These are phyloP conservation scores for Bertia moriformis DNA, from an alignment of 2,329 filamentous ascomycete species.

Conservation along the genomic window DNA sequence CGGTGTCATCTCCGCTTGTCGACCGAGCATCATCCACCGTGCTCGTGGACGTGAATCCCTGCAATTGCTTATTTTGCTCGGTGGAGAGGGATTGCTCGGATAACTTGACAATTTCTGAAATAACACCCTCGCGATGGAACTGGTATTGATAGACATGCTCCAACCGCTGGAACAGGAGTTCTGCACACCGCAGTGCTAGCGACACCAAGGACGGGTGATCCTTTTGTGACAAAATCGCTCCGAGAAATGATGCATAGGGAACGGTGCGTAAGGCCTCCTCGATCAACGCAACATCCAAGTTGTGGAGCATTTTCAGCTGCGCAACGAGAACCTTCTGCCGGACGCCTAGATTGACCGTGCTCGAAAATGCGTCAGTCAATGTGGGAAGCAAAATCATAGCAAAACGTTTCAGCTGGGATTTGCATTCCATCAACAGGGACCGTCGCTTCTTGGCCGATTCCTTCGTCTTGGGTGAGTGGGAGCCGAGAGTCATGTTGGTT, in stretches of 20 bases:
- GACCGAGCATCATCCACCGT: no score
- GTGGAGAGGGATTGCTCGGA: slow-evolving; percentile 33
- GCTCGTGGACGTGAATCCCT: not conserved
- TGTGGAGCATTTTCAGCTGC: slow-evolving; percentile 96
- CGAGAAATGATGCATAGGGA: slow-evolving; percentile 88
- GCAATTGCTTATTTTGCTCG: slow-evolving; percentile 17
- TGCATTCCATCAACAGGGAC: slow-evolving; percentile 70
- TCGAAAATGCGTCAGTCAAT: slow-evolving; percentile 89
- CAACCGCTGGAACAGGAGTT: slow-evolving; percentile 70
- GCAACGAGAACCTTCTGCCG: slow-evolving; percentile 88
- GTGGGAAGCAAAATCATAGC: slow-evolving; percentile 87
- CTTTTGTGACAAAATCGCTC: slow-evolving; percentile 86
- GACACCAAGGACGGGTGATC: slow-evolving; percentile 81
- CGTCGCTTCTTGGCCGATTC: slow-evolving; percentile 66
- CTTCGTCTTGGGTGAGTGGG: slow-evolving; percentile 25
- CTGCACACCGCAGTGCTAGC: slow-evolving; percentile 74
- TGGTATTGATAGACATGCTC: slow-evolving; percentile 87
- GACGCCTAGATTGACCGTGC: slow-evolving; percentile 87
- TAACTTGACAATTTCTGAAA: slow-evolving; percentile 67
- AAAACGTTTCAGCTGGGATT: slow-evolving; percentile 76
- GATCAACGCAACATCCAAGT: slow-evolving; percentile 73
- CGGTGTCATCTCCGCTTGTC: not conserved
- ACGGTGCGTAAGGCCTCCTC: slow-evolving; percentile 75
- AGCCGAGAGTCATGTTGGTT: slow-evolving; percentile 22
- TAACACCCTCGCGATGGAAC: slow-evolving; percentile 91